Conservation (phyloP, 805 yeast genomes). For the Sugiyamaella smithiae region DNA sequence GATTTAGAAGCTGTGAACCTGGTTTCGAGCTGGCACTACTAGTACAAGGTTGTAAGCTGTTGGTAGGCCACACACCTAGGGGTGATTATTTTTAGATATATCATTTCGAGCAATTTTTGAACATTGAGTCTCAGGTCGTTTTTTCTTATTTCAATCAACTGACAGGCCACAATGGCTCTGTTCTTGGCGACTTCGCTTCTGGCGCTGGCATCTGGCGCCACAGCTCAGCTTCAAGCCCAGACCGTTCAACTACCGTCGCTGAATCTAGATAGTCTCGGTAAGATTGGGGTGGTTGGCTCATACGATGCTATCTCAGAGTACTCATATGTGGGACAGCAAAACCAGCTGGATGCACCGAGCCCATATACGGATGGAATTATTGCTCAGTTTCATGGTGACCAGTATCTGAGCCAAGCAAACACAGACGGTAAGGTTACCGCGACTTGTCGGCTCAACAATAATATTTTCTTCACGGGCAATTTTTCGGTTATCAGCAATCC, state of each 20-base stretch:
- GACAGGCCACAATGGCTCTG: slow-evolving; percentile 1
- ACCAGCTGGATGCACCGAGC: slow-evolving; percentile 26
- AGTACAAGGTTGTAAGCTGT: too few relatives aligned
- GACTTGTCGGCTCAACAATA: slow-evolving; percentile 24
- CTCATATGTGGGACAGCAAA: slow-evolving; percentile 37
- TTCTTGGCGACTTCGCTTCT: neutral
- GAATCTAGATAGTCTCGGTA: slow-evolving; percentile 27
- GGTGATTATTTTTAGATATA: too few relatives aligned
- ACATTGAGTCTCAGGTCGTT: too few relatives aligned
- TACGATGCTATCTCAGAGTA: slow-evolving; percentile 39
- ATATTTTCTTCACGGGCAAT: slow-evolving; percentile 31
- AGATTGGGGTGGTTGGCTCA: slow-evolving; percentile 37
- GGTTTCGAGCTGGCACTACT: too few relatives aligned
- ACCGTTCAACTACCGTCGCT: slow-evolving; percentile 26
- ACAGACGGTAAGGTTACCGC: slow-evolving; percentile 23
- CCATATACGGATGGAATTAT: slow-evolving; percentile 21
- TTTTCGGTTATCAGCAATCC: slow-evolving; percentile 21
- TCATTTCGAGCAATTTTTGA: too few relatives aligned
- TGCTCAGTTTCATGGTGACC: slow-evolving; percentile 25
- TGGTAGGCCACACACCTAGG: too few relatives aligned
- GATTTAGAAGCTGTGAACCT: too few relatives aligned
- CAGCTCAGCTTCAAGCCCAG: slow-evolving; percentile 13
- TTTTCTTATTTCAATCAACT: neutral
- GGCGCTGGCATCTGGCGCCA: neutral
- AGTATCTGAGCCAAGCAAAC: slow-evolving; percentile 13